phyloP scores from a whole-genome alignment of 2,329 filamentous ascomycete genomes.

The Aureobasidium sp. region DNA sequence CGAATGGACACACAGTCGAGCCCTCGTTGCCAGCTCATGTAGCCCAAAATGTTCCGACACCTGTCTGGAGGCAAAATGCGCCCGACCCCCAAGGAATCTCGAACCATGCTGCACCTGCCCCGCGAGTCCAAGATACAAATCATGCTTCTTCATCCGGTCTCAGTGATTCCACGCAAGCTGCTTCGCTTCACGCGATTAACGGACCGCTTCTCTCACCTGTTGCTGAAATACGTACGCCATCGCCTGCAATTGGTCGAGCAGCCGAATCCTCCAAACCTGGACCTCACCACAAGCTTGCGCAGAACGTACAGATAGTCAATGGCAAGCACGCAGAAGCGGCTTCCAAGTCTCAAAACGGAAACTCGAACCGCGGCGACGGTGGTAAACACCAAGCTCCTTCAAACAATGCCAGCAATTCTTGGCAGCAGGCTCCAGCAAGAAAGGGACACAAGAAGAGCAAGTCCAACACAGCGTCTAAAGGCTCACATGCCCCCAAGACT shows the following conservation, averaged over 20 bases:
- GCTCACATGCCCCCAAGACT: conserved; percentile 14
- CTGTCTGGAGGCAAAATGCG: not conserved
- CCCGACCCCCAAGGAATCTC: not conserved
- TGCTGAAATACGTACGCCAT: conserved; percentile 63
- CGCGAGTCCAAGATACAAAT: not conserved
- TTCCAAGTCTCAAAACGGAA: conserved; percentile 1
- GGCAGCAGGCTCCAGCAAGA: conserved; percentile 21
- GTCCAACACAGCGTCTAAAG: conserved; percentile 15
- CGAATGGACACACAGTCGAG: not conserved
- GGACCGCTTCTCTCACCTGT: conserved; percentile 58
- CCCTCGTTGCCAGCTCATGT: not conserved
- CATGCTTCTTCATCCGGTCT: not conserved
- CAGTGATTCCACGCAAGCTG: not conserved
- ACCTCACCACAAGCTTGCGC: conserved; percentile 12
- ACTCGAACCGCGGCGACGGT: not conserved
- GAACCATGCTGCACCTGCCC: not conserved
- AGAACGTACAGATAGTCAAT: conserved; percentile 22
- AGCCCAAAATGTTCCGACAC: not conserved
- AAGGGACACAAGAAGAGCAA: conserved; percentile 29
- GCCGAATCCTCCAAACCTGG: conserved; percentile 30
- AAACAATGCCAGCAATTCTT: conserved; percentile 11
- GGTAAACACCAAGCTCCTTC: conserved; percentile 1
- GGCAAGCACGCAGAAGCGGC: conserved; percentile 17
- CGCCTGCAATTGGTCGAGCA: conserved; percentile 53
- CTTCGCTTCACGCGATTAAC: not conserved